A percentile compares a stretch with the other conserved stretches of the same genome.
phyloP scores from a whole-genome alignment of 1,284 basidiomycete genomes.

The Leccinum brunneo-olivaceum region DNA sequence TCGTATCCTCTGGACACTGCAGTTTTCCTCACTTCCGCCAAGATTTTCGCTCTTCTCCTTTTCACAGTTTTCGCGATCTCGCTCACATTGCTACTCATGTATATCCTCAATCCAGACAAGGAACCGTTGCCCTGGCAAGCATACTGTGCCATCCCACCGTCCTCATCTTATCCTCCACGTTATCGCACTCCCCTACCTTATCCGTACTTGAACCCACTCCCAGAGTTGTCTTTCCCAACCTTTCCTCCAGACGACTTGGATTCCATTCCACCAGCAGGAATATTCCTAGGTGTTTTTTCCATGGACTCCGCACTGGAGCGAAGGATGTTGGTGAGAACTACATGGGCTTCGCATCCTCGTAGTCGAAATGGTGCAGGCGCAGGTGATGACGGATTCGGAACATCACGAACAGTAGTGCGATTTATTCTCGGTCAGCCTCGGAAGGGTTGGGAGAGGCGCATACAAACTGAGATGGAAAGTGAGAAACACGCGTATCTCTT shows the following conservation, averaged over 20 bases:
- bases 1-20: conserved; percentile 4
- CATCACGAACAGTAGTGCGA: conserved; percentile 82
- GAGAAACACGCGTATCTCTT: conserved; percentile 29
- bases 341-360: conserved; percentile 80
- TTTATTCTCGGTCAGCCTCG: conserved; percentile 89
- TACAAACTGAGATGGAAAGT: conserved; percentile 91
- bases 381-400: conserved; percentile 68
- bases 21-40: conserved; percentile 16
- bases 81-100: conserved; percentile 78
- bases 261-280: conserved; percentile 76
- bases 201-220: conserved; percentile 36
- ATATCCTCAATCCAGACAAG: conserved; percentile 94
- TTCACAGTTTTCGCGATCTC: conserved; percentile 71
- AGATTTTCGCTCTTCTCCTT: conserved; percentile 70
- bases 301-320: conserved; percentile 83
- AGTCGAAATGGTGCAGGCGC: conserved; percentile 67
- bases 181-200: conserved; percentile 33
- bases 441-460: conserved; percentile 70
- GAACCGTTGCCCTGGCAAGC: conserved; percentile 89
- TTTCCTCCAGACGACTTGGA: conserved; percentile 70
- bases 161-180: conserved; percentile 40
- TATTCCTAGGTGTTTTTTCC: conserved; percentile 90
- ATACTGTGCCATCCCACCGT: conserved; percentile 71
- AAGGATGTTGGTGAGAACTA: conserved; percentile 83
- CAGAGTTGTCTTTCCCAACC: conserved; percentile 23